A percentile compares a stretch with the other conserved stretches of the same genome.
Conservation (phyloP, 73 alveolate species). For the Blepharisma japonicum region DNA sequence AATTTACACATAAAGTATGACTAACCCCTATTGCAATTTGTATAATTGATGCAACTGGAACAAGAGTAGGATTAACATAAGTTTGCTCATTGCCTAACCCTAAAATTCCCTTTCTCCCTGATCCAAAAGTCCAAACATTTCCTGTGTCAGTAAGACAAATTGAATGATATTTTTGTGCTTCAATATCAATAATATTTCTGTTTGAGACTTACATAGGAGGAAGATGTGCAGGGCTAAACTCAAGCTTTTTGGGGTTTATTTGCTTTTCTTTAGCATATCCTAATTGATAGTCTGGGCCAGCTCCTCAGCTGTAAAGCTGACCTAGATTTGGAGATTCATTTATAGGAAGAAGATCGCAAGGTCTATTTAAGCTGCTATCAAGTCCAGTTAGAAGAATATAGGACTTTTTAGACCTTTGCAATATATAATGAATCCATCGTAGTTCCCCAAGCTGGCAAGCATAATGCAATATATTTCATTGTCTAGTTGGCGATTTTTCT, state of each 20-base stretch:
- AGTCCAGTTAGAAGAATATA: background rate
- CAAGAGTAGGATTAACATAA: background rate
- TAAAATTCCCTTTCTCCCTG: conserved; percentile 12
- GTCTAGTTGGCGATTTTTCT: background rate
- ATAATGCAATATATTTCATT: conserved; percentile 7
- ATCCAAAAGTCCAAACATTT: conserved; percentile 15
- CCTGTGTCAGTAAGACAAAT: background rate
- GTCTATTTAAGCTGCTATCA: background rate
- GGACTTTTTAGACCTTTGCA: background rate
- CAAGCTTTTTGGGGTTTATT: conserved; percentile 1
- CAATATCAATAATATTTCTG: background rate
- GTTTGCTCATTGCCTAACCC: conserved; percentile 1
- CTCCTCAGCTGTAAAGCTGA: conserved; percentile 17
- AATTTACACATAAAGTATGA: background rate
- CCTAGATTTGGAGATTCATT: background rate
- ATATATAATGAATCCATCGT: background rate
- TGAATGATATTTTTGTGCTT: background rate
- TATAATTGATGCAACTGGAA: background rate
- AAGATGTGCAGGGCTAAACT: background rate
- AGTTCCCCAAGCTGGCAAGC: conserved; percentile 1
- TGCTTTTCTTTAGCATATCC: conserved; percentile 27
- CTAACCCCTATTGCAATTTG: conserved; percentile 13
- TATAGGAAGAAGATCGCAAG: conserved; percentile 27
- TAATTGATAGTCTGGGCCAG: background rate
- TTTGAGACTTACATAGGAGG: background rate